These are phyloP conservation scores for Magnaporthiopsis rhizophila DNA, from an alignment of 2,329 filamentous ascomycete species.

Conservation along the genomic window DNA sequence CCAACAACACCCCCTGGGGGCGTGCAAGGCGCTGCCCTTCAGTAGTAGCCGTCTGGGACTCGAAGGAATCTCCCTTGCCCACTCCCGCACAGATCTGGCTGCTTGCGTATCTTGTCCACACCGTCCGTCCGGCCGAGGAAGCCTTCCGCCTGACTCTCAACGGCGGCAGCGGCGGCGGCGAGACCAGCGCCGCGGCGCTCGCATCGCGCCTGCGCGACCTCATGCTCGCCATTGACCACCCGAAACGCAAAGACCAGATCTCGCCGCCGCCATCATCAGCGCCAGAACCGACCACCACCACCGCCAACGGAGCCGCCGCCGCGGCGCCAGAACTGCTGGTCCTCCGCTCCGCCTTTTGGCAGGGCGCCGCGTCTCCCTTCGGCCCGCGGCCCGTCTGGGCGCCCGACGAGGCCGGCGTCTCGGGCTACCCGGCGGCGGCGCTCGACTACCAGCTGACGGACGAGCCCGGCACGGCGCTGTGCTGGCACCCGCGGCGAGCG, in stretches of 20 bases:
- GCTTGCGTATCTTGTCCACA: conserved; percentile 43
- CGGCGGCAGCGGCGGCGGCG: conserved; percentile 19
- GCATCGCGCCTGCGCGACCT: conserved; percentile 2
- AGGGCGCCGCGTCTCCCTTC: conserved; percentile 46
- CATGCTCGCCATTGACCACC: conserved; percentile 6
- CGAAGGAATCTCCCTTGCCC: conserved; percentile 24
- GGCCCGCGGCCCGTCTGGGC: conserved; percentile 57
- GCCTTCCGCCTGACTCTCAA: conserved; percentile 37
- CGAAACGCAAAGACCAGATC: not conserved
- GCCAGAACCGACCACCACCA: not conserved
- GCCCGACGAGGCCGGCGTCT: conserved; percentile 32
- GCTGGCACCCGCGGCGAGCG: conserved; percentile 61
- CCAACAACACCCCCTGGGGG: conserved; percentile 49
- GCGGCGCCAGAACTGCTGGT: not conserved
- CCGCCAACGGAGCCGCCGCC: not conserved
- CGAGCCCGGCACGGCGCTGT: conserved; percentile 22
- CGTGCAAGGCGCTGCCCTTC: conserved; percentile 45
- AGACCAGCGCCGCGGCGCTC: not conserved
- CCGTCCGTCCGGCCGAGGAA: conserved; percentile 39
- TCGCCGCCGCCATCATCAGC: not conserved
- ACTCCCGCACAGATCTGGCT: conserved; percentile 45
- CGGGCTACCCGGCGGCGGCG: conserved; percentile 37
- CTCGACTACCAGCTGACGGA: conserved; percentile 37
- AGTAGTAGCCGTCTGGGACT: conserved; percentile 36
- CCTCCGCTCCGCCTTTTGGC: conserved; percentile 13